Percentiles rank a stretch among this genome's conserved stretches.
Evolutionary conservation across 495 filamentous ascomycete species (phyloP).

Genomic region (Trichoderma orchidacearum): DNA sequence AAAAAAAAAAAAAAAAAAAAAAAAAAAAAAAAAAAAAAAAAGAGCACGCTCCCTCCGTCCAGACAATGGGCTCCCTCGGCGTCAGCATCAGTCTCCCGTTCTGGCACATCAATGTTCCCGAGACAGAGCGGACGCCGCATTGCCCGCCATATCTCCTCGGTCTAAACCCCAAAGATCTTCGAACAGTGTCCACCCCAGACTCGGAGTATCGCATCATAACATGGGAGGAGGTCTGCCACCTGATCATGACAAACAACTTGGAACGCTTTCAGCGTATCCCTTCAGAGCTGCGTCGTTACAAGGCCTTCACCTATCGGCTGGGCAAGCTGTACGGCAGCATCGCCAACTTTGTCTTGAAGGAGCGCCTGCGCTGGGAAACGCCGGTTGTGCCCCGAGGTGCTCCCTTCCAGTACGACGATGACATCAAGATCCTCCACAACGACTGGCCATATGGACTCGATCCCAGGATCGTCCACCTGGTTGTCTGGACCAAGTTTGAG

Average conservation of each 20-base stretch:
- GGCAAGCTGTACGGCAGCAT: constrained; percentile 54
- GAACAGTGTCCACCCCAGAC: constrained; percentile 54
- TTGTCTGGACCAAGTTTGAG: constrained; percentile 83
- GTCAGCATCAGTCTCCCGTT: constrained; percentile 36
- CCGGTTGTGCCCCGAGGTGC: constrained; percentile 18
- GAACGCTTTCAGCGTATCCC: constrained; percentile 63
- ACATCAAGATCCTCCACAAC: constrained; percentile 66
- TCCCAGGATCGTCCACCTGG: constrained; percentile 59
- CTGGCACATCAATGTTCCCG: constrained; percentile 70
- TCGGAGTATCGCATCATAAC: constrained; percentile 36
- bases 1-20: background rate
- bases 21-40: background rate
- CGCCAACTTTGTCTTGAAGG: constrained; percentile 55
- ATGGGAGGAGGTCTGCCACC: constrained; percentile 50
- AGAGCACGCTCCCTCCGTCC: background rate
- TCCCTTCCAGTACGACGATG: constrained; percentile 38
- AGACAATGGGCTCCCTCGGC: background rate
- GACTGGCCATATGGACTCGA: constrained; percentile 89
- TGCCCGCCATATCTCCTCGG: constrained; percentile 58
- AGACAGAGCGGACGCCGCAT: constrained; percentile 37
- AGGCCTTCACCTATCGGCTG: constrained; percentile 48
- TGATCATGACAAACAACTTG: constrained; percentile 51
- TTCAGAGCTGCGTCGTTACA: constrained; percentile 58
- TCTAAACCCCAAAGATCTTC: constrained; percentile 39
- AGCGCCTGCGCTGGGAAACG: constrained; percentile 49